Base-by-base conservation (phyloP, 2,329 filamentous ascomycete species). In the Epichloe bromicola region DNA sequence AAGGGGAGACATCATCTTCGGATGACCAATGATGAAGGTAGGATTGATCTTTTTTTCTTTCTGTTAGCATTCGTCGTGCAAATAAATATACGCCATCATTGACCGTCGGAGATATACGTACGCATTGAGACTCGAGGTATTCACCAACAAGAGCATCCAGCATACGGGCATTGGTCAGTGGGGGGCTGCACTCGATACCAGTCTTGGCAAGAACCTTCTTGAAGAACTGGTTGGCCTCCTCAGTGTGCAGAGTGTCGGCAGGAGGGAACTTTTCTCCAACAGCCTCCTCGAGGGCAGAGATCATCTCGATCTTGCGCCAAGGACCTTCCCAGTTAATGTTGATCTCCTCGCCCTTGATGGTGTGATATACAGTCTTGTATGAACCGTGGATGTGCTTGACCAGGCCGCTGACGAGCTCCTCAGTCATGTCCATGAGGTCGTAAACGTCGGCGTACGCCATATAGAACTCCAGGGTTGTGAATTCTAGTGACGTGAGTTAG, bases 391-490 rank as follows among this genome's bases (percentile, higher is more conserved):
- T 72, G 57, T 88, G 77, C 79, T 95, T 90, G 65, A 96, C 91
- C 5, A 97, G 78, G 40, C 84, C 80, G 34, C 88, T 90, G 45
- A 98, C 85, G 33, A 98, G 83, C 65, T 96, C 90, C 69, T 98
- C 93, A 2, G 93, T 97, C 63, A 88, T 78, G 54, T 86, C 74
- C 61, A 69, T 68, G 53, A 96, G 74, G 64, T 97, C 93, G 68
- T 94, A 86, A 59, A 95, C 81, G 68, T 95, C 89, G 51, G 85
- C 86, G 59, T 89, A 97, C 3, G 93, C 91, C 79, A 86, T 83
- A 71, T 98, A 98, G 72, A 97, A 97, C 69, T 98, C 93, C 67
- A 88, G 88, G 26, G 88, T 95, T 42, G 93, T 98, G 74, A 98
- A 98, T 67, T 98, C 93, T 39, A 87, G 4, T 8, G 19, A 20